A percentile compares a stretch with the other conserved stretches of the same genome.
phyloP scores from a whole-genome alignment of 768 basidiomycete species.

The Tulasnella sp. region DNA sequence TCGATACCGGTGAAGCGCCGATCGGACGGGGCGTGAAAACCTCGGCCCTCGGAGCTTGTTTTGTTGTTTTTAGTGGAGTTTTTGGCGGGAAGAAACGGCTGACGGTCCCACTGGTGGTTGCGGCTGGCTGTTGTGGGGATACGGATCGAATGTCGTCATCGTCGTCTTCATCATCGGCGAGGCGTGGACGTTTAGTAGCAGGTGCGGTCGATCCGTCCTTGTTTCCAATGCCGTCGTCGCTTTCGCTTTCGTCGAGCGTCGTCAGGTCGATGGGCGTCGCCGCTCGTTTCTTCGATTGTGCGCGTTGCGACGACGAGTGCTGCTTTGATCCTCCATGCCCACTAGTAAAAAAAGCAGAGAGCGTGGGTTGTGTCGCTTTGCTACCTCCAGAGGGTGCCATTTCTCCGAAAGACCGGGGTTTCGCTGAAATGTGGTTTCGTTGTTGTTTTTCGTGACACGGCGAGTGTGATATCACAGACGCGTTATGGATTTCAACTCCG shows the following conservation, averaged over 20 bases:
- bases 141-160: neutral
- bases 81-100: slow-evolving; percentile 12
- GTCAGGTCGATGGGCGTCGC: slow-evolving; percentile 53
- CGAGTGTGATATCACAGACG: neutral
- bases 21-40: neutral
- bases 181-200: neutral
- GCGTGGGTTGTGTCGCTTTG: slow-evolving; percentile 36
- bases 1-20: slow-evolving; percentile 38
- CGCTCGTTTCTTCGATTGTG: slow-evolving; percentile 34
- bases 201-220: slow-evolving; percentile 35
- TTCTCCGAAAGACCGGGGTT: too few relatives aligned
- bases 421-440: neutral
- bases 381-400: neutral
- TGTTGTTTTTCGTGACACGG: too few relatives aligned
- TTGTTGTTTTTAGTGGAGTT: neutral
- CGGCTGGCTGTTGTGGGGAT: too few relatives aligned
- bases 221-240: slow-evolving; percentile 24
- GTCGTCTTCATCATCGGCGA: neutral
- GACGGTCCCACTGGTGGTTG: neutral
- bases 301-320: too few relatives aligned
- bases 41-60: neutral
- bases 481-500: neutral
- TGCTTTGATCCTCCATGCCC: slow-evolving; percentile 2
- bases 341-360: slow-evolving; percentile 45
- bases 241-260: slow-evolving; percentile 36